Evolutionary conservation across 306 rosid genomes (phyloP).

Genomic region (Cercis canadensis): DNA sequence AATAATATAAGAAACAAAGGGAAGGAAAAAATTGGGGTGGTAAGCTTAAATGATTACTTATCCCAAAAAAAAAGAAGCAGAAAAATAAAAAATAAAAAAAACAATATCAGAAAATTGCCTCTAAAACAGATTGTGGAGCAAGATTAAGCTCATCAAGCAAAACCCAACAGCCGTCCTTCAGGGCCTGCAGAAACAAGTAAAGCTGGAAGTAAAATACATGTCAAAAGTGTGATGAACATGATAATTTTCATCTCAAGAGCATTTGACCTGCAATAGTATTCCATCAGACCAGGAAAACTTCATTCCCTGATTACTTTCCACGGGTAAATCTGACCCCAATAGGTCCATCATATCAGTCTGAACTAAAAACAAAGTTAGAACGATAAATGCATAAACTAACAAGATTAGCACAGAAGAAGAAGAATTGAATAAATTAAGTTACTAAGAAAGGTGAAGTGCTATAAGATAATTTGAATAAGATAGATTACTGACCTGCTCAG

Average conservation of each 20-base stretch:
- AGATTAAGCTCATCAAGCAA: slow-evolving; percentile 97
- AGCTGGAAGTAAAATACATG: slow-evolving; percentile 27
- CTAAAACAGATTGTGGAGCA: slow-evolving; percentile 95
- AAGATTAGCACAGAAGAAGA: slow-evolving; percentile 2
- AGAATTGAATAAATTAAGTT: neutral
- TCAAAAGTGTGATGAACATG: slow-evolving; percentile 25
- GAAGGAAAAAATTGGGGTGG: slow-evolving; percentile 3
- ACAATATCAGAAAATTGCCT: slow-evolving; percentile 48
- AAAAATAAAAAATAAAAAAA: slow-evolving; percentile 6
- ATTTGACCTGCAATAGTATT: slow-evolving; percentile 82
- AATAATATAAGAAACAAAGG: slow-evolving; percentile 5
- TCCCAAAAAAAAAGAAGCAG: neutral
- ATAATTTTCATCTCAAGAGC: slow-evolving; percentile 22
- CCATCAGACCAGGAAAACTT: slow-evolving; percentile 98
- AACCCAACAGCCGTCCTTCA: slow-evolving; percentile 96
- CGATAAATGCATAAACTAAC: neutral
- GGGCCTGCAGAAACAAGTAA: slow-evolving; percentile 63
- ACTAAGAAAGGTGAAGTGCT: neutral
- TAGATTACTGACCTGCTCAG: slow-evolving; percentile 76
- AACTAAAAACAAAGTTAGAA: slow-evolving; percentile 29
- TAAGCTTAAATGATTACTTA: neutral
- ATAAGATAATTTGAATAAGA: neutral
- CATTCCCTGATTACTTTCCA: slow-evolving; percentile 86
- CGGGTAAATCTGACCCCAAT: slow-evolving; percentile 91
- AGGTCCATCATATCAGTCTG: slow-evolving; percentile 99